Base-by-base conservation (phyloP, 116 monocot genomes). In the Dioscorea cayenensis region DNA sequence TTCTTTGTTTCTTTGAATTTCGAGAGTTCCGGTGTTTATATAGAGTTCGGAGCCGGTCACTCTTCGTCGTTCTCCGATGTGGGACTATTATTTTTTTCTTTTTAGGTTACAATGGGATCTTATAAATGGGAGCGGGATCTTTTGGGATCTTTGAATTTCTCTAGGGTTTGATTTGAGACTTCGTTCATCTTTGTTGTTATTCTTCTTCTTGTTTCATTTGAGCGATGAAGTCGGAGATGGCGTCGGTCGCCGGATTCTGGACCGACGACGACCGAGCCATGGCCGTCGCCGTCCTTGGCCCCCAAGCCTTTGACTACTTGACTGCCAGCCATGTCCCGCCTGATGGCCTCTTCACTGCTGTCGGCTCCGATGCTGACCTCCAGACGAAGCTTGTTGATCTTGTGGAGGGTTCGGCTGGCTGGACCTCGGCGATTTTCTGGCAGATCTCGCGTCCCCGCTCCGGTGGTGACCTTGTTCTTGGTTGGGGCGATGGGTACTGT, bases 351-450 rank as follows among this genome's bases (percentile, higher is more conserved):
- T 20, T 91, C 38, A 60, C 75, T 28, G 67, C 72, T 3, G 66
- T 55, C 64, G 72, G 71, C 43, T 69, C 65, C 50, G 67, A 72
- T 59, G 59, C 72, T n/a, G 75, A 87, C 19, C 72, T 87, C 51
- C 84, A 88, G 63, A 71, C 73, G 49, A 77, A 79, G 74, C 91
- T 94, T 29, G 60, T 71, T 16, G 76, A 86, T 65, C 82, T 94
- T 64, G 94, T 94, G 11, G 94, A 94, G 28, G 66, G 79, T 36
- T 75, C 83, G 7, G 49, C 28, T 35, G 74, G 52, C 60, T 90
- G 91, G 91, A 73, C 80, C 55, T 90, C 82, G 65, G 88, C 86
- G 64, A 88, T 94, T 38, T 90, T 90, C 78, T 94, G 94, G 91
- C 91, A 94, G 82, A 77, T 91, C 71, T 84, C 94, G 22, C 74